Evolutionary conservation across 169 alveolate species (phyloP), one percentile per base, ranked within the genome.

Genomic region (Plasmodium berghei): DNA sequence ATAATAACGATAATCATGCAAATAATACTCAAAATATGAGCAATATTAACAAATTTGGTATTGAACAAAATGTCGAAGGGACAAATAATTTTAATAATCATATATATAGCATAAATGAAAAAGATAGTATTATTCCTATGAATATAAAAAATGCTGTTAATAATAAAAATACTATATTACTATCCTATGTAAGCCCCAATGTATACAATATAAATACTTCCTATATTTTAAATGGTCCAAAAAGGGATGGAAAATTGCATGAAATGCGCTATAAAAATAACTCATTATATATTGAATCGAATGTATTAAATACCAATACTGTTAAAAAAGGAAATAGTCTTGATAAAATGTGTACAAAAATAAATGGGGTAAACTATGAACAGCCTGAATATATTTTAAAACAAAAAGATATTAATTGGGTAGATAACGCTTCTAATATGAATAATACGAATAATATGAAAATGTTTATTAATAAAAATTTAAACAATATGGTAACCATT

Each of bases 341-440:
- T 22, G 71, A 73, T 20, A 73, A 73, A 24, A 56, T 61, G n/a
- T 62, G 24, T 55, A 74, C 34, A 22, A 54, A 45, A 28, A 74
- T 20, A 34, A 62, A 46, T 40, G 26, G 26, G 1, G 0, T 22
- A 0, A 34, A 4, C 3, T 45, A 0, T 34, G 22, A 34, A 66
- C 28, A 66, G 1, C 8, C 40, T 66, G 8, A 40, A 66, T 66
- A n/a, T 42, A 46, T 61, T 66, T 24, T 0, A 9, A 12, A 46
- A 20, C n/a, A 55, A 49, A 73, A 63, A 16, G 8, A 8, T 28
- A 42, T 59, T 28, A 10, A 45, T 9, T 34, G 46, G 18, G 48
- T 16, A 24, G 40, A 46, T 10, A 69, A 69, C 12, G 46, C 12
- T 22, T 22, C 6, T 42, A 49, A 71, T 14, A 16, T 54, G 69